These are phyloP conservation scores for Ceratocystis cubensis DNA, from an alignment of 2,329 filamentous ascomycete species.

Conservation along the genomic window DNA sequence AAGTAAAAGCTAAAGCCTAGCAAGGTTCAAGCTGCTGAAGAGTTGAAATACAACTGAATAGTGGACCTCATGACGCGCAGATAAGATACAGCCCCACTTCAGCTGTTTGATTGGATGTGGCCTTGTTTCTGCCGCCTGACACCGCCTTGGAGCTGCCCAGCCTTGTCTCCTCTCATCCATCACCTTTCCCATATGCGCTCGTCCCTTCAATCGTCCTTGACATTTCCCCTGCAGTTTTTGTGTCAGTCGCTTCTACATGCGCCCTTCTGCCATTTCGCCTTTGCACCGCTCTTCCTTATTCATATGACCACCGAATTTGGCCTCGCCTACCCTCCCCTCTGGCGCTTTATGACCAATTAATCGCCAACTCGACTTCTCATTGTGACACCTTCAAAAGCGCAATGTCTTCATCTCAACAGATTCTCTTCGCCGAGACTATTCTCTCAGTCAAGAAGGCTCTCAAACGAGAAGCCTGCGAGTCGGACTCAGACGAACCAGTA, in stretches of 20 bases:
- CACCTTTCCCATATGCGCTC: background rate
- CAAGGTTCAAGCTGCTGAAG: background rate
- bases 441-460: conserved; percentile 55
- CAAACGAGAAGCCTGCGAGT: conserved; percentile 55
- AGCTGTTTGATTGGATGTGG: conserved; percentile 10
- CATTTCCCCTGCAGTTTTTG: background rate
- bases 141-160: conserved; percentile 15
- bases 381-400: background rate
- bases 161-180: background rate
- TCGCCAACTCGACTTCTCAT: background rate
- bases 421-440: conserved; percentile 54
- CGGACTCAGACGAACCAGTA: conserved; percentile 63
- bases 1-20: background rate
- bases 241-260: background rate
- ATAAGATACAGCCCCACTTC: conserved; percentile 11
- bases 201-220: background rate
- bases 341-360: background rate
- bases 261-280: background rate
- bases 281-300: background rate
- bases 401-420: conserved; percentile 41
- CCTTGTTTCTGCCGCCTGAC: conserved; percentile 10
- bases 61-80: conserved; percentile 17
- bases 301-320: background rate
- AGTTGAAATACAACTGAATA: background rate
- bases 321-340: background rate